Evolutionary conservation across 164 flowering plant genomes (phyloP).

Genomic region (Aristolochia californica): DNA sequence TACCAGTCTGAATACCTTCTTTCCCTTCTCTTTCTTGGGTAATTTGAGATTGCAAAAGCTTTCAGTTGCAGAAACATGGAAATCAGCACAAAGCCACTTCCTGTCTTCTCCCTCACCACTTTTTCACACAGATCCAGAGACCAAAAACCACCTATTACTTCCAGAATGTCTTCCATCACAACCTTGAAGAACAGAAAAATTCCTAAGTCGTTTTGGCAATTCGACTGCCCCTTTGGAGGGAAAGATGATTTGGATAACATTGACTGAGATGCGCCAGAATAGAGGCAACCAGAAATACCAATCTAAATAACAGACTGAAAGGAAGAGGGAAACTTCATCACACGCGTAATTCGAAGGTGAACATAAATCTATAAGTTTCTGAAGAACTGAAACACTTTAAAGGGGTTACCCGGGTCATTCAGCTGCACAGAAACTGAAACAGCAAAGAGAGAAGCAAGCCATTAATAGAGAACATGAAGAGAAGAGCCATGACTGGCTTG

Average conservation of each 20-base stretch:
- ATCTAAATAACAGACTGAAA: conserved; percentile 21
- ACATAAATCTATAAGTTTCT: not conserved
- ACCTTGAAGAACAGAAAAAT: conserved; percentile 46
- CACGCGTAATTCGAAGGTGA: not conserved
- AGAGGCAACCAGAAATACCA: conserved; percentile 85
- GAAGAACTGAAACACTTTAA: too few species aligned
- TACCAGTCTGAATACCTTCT: conserved; percentile 26
- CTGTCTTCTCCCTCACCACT: conserved; percentile 62
- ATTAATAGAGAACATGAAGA: conserved; percentile 38
- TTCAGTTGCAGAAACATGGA: conserved; percentile 52
- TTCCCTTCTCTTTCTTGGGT: conserved; percentile 9
- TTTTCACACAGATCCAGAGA: conserved; percentile 49
- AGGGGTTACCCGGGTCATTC: conserved; percentile 50
- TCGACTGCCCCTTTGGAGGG: conserved; percentile 3
- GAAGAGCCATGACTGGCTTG: conserved; percentile 15
- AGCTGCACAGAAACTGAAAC: conserved; percentile 59
- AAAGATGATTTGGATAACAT: conserved; percentile 18
- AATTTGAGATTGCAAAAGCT: conserved; percentile 10
- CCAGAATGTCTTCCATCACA: conserved; percentile 27
- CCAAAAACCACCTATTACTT: conserved; percentile 35
- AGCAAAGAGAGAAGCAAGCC: conserved; percentile 53
- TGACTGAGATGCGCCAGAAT: conserved; percentile 40
- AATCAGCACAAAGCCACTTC: conserved; percentile 51
- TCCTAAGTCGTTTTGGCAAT: conserved; percentile 34
- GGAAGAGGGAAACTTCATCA: not conserved